Evolutionary conservation across 2,329 filamentous ascomycete species (phyloP).

Genomic region (Mycosphaerelloides madeirae): DNA sequence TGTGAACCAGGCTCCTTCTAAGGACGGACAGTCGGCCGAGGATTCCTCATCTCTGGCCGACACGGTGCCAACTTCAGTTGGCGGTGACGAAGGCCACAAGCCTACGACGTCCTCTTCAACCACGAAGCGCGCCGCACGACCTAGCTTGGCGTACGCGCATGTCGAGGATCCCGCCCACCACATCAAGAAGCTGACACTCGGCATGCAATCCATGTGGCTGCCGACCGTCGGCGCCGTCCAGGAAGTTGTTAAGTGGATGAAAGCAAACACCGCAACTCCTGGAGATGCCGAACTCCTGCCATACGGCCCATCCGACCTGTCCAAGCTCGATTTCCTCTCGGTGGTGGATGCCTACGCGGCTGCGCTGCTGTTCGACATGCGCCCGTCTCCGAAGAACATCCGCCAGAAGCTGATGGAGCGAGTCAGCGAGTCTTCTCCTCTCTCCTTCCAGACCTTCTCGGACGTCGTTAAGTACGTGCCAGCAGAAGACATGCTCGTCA

Average conservation of each 20-base stretch:
- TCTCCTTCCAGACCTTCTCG: conserved; percentile 7
- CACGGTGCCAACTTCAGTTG: background rate
- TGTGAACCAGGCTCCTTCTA: background rate
- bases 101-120: background rate
- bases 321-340: conserved; percentile 2
- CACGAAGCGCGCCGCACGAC: background rate
- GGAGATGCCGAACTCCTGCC: conserved; percentile 8
- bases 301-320: conserved; percentile 8
- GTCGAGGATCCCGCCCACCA: background rate
- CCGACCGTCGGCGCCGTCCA: conserved; percentile 8
- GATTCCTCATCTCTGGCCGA: background rate
- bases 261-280: conserved; percentile 13
- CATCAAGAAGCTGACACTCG: conserved; percentile 7
- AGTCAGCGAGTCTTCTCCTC: conserved; percentile 4
- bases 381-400: conserved; percentile 12
- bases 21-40: background rate
- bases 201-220: conserved; percentile 8
- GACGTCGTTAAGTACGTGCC: conserved; percentile 15
- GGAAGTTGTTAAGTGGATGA: conserved; percentile 19
- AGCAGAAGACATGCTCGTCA: conserved; percentile 10
- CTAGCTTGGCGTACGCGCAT: background rate
- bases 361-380: conserved; percentile 12
- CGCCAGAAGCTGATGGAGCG: conserved; percentile 8
- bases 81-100: background rate
- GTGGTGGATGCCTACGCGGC: conserved; percentile 20